Conservation (phyloP, 1,139 yeast genomes). For the Yamadazyma spencermartinsiae region DNA sequence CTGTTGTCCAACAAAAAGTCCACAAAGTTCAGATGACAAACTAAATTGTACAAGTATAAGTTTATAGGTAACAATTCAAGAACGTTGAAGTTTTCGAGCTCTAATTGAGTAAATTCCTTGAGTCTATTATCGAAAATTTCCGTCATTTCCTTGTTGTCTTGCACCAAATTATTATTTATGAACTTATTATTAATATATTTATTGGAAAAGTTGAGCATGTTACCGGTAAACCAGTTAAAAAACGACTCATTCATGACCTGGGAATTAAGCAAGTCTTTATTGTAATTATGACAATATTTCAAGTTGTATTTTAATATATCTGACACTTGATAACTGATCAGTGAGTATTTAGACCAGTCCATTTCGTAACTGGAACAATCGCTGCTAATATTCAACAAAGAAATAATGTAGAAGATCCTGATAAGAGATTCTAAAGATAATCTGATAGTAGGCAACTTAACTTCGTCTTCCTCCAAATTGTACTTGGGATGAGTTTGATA, state of each 20-base stretch:
- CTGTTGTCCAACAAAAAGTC: slow-evolving; percentile 14
- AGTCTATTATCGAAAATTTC: slow-evolving; percentile 7
- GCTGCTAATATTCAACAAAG: slow-evolving; percentile 24
- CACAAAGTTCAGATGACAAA: slow-evolving; percentile 5
- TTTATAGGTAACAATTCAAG: slow-evolving; percentile 28
- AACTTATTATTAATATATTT: slow-evolving; percentile 14
- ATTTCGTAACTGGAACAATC: slow-evolving; percentile 7
- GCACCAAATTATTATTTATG: slow-evolving; percentile 4
- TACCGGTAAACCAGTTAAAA: slow-evolving; percentile 42
- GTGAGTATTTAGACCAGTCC: background rate
- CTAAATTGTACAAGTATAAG: slow-evolving; percentile 15
- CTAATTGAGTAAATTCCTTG: slow-evolving; percentile 5
- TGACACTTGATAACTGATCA: slow-evolving; percentile 10
- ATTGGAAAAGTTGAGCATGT: slow-evolving; percentile 16
- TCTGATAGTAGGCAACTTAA: slow-evolving; percentile 22
- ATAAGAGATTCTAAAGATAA: slow-evolving; percentile 32
- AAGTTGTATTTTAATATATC: slow-evolving; percentile 17
- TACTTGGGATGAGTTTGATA: slow-evolving; percentile 23
- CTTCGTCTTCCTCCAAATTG: slow-evolving; percentile 10
- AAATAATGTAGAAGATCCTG: slow-evolving; percentile 26
- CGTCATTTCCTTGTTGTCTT: slow-evolving; percentile 8
- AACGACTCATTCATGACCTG: slow-evolving; percentile 36
- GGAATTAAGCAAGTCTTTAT: slow-evolving; percentile 31
- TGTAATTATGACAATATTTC: slow-evolving; percentile 29
- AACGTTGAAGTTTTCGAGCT: slow-evolving; percentile 14